Conservation (phyloP, 306 rosid species). For the Quercus berberidifolia region DNA sequence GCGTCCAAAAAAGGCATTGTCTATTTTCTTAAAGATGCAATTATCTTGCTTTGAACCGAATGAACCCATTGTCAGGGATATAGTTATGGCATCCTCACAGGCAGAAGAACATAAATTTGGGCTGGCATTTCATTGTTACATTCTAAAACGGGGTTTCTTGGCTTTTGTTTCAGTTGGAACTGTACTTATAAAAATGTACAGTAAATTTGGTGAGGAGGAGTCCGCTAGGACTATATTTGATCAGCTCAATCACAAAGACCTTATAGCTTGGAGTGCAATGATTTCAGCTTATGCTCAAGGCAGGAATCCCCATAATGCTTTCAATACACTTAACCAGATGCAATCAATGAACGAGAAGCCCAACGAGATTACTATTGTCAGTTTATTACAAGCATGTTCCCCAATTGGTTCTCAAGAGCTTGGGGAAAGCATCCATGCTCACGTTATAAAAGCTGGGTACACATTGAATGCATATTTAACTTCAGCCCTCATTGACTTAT, state of each 20-base stretch:
- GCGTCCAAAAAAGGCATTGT: constrained; percentile 5
- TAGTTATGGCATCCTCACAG: constrained; percentile 2
- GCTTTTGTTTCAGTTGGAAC: constrained; percentile 22
- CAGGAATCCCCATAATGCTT: constrained; percentile 9
- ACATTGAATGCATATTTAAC: not conserved
- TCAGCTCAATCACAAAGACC: constrained; percentile 14
- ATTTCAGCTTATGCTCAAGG: constrained; percentile 22
- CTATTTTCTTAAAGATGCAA: constrained; percentile 8
- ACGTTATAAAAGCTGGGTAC: constrained; percentile 7
- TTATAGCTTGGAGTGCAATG: constrained; percentile 21
- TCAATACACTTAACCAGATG: constrained; percentile 14
- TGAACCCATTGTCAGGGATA: constrained; percentile 5
- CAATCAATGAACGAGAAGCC: constrained; percentile 11
- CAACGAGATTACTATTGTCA: constrained; percentile 14
- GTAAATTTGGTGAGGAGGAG: constrained; percentile 18
- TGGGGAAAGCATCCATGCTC: constrained; percentile 14
- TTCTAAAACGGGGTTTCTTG: constrained; percentile 9
- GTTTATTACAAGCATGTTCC: constrained; percentile 21
- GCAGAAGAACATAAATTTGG: constrained; percentile 11
- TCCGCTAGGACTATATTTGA: constrained; percentile 16
- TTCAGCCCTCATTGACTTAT: constrained; percentile 16
- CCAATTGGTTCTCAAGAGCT: constrained; percentile 11
- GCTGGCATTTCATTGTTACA: constrained; percentile 12
- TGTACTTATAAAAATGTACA: constrained; percentile 17
- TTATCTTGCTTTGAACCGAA: not conserved